phyloP scores from a whole-genome alignment of 2,329 filamentous ascomycete genomes.

The Phialophora expanda region DNA sequence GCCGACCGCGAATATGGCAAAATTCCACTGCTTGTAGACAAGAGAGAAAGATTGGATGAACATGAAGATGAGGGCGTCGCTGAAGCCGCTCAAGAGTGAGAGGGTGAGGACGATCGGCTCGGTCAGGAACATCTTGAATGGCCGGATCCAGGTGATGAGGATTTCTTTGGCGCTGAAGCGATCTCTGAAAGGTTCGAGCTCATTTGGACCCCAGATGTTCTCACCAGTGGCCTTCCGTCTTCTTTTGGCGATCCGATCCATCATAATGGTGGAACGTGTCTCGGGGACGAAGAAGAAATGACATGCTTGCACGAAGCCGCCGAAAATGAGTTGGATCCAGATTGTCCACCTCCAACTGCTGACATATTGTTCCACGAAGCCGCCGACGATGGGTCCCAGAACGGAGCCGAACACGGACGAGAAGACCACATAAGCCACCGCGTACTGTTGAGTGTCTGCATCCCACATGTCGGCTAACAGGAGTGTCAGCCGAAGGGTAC shows the following conservation, averaged over 20 bases:
- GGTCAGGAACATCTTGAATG: constrained; percentile 67
- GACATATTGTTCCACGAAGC: constrained; percentile 71
- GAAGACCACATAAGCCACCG: constrained; percentile 75
- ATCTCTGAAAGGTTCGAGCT: constrained; percentile 64
- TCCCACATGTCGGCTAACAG: constrained; percentile 70
- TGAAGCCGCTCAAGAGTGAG: constrained; percentile 68
- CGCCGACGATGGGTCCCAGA: constrained; percentile 77
- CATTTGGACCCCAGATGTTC: constrained; percentile 74
- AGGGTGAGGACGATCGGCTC: constrained; percentile 69
- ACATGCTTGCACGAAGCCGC: constrained; percentile 68
- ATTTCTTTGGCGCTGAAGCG: constrained; percentile 64
- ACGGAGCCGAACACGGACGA: constrained; percentile 79
- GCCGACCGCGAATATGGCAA: constrained; percentile 55
- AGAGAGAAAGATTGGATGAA: constrained; percentile 67
- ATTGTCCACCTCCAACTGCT: constrained; percentile 75
- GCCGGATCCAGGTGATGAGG: constrained; percentile 62
- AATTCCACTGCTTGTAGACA: constrained; percentile 66
- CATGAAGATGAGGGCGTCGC: constrained; percentile 69
- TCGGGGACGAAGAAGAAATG: constrained; percentile 76
- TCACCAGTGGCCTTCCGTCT: constrained; percentile 67
- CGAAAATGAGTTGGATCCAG: constrained; percentile 85
- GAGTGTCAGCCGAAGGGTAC: constrained; percentile 13
- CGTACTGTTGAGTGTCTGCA: constrained; percentile 72
- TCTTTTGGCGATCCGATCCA: constrained; percentile 79
- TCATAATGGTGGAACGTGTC: constrained; percentile 75